Evolutionary conservation across 192 early-diverging fungal species (phyloP), one percentile per base, ranked within the genome.

Genomic region (Geosiphon pyriformis): DNA sequence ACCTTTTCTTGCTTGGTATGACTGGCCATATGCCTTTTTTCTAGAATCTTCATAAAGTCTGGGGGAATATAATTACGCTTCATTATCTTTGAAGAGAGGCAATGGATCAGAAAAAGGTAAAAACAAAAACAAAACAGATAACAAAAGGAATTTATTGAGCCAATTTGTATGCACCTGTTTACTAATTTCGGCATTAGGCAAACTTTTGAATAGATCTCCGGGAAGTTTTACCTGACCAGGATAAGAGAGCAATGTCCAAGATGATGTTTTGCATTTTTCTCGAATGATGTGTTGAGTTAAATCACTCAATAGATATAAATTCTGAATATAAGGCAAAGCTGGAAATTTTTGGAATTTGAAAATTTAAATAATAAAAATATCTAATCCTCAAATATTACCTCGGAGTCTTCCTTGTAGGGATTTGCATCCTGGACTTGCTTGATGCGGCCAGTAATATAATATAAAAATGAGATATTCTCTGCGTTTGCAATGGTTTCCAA

Each of bases 391-490:
- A 56, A 48, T 46, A 0, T 33, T 25, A 42, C 37, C 6, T 42
- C 37, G 37, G 37, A 42, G 6, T 42, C 15, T 42, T 42, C 37
- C 15, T 78, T 72, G 46, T 65, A 54, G 10, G 76, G 4, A 32
- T 77, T 73, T 2, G 69, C 59, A 80, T 93, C 88, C 7, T 73
- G 72, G 26, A 90, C 82, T 4, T 86, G 83, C 72, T 98, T 98
- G 53, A 98, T 53, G 58, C 90, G 80, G 17, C 85, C 77, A 0
- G 83, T 83, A 52, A 87, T 72, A 66, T 91, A 79, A 69, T 85
- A 96, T 25, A 98, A 67, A 53, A 89, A 86, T 0, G 93, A 94
- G 0, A 90, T 81, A 71, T 95, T 98, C 22, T 94, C 88, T 15
- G 85, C 70, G 12, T 79, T 87, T 25, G 83, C 91, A 66, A 95